Base-by-base conservation (phyloP, 2,329 filamentous ascomycete species). In the Colletotrichum musae region DNA sequence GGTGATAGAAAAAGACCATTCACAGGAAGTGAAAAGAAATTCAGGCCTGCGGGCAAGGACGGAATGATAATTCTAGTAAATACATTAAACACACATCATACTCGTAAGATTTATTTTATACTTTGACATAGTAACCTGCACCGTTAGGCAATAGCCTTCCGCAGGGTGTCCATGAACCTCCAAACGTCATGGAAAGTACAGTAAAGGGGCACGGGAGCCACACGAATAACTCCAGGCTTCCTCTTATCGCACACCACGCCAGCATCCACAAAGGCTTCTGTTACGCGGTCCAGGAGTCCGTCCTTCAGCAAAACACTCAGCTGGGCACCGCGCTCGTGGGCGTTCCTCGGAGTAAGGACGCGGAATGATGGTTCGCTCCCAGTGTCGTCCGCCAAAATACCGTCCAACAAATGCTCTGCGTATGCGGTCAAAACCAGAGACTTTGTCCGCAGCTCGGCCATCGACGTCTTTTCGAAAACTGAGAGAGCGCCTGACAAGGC, bases 131-230 rank as follows among this genome's bases (percentile, higher is more conserved):
- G 26, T 6, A 13, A 13, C 2, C 21, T 16, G 15, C n/a, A 10
- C 7, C 7, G 2, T 45, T 4, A 59, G 16, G 45, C 72, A n/a
- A 78, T 61, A 1, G 74, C 76, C 32, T 59, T 70, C 45, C 78
- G 74, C 56, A 86, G 60, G 4, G 82, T 77, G 70, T 83, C 77
- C 78, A 86, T 83, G 64, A 85, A 86, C 54, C 73, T 80, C 80
- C 80, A 85, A 6, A 94, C 90, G 74, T 97, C 94, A 68, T 86
- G 84, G 77, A 93, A 97, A 0, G 88, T 89, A 75, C 95, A 95
- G 80, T 97, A 97, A 73, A 97, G 79, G 9, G 94, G 94, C 50
- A 93, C 92, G 1, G 95, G 94, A 2, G 94, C 94, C 1, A 97
- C 90, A 2, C 94, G 85, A 58, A 97, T 91, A 16, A 97, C 94